Evolutionary conservation across 1,139 yeast genomes (phyloP), one percentile per base, ranked within the genome.

Genomic region (Hyphopichia pseudoburtonii): DNA sequence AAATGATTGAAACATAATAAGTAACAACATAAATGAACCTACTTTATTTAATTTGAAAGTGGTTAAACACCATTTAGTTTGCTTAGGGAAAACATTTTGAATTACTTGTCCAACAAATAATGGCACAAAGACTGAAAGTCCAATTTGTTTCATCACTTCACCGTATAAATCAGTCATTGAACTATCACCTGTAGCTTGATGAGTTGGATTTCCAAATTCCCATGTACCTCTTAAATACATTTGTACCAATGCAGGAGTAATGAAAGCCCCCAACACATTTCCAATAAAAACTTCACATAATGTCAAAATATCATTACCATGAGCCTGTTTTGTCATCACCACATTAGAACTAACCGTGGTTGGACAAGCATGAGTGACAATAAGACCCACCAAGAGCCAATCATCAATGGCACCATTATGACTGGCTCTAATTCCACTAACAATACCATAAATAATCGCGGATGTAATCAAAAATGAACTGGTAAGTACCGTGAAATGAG

Each of bases 301-400:
- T 17, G 95, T 83, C 39, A 88, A 64, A 18, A 86, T 65, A 44
- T 80, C 90, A 57, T 87, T 86, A 5, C 96, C 96, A 48, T 82
- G 81, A 0, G 95, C 90, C 40, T 72, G 73, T 37, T 76, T 76
- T n/a, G 97, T 88, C 96, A 88, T 87, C 19, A 88, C 90, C 33
- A 88, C 96, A 56, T 88, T 88, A 4, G 90, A 88, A 0, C 92
- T 80, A 15, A 88, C 95, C 0, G 96, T 88, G 11, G 96, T 89
- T 28, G 96, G 96, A 57, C 95, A 86, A 4, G 92, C 77, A 33
- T 86, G 86, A 2, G 95, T 85, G 32, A 87, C 84, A 26, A 89
- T 76, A 46, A 88, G 62, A 1, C 97, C 96, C 39, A 78, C 86
- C 31, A 88, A 65, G 46, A 87, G 70, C 86, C 92, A 86, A 22